Conservation (phyloP, 2,329 filamentous ascomycete genomes). For the Sporothrix pseudoabietina region DNA sequence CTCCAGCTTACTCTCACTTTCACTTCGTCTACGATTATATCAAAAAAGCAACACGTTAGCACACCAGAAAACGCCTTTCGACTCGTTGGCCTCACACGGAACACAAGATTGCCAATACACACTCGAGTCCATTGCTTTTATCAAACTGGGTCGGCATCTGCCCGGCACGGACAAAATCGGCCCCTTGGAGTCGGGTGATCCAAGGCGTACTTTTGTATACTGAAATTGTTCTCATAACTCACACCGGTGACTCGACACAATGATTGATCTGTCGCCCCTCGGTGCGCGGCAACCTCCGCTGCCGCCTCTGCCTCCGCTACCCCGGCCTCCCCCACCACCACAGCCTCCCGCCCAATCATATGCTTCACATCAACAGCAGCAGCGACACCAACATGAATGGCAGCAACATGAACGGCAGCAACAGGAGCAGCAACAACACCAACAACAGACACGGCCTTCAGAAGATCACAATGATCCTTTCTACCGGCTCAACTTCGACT, state of each 20-base stretch:
- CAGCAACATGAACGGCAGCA: neutral
- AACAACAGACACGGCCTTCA: neutral
- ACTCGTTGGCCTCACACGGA: neutral
- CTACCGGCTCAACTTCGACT: constrained; percentile 27
- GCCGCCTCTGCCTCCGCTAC: neutral
- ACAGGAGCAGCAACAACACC: neutral
- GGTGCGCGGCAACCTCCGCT: constrained; percentile 18
- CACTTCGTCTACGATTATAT: neutral
- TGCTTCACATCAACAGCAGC: constrained; percentile 8
- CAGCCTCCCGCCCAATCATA: constrained; percentile 5
- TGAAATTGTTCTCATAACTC: neutral
- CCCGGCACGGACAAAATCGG: no score
- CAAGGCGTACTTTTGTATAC: neutral
- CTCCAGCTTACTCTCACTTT: no score
- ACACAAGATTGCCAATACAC: neutral
- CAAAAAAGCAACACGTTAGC: neutral
- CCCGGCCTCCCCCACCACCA: constrained; percentile 21
- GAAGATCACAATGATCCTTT: constrained; percentile 20
- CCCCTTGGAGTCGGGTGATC: constrained; percentile 2
- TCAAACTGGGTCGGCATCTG: neutral
- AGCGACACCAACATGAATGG: neutral
- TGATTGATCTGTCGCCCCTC: constrained; percentile 31
- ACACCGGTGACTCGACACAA: neutral
- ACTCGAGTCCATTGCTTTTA: neutral
- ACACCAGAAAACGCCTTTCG: neutral